phyloP scores from a whole-genome alignment of 352 stramenopile genomes.

The Phytophthora cactorum region DNA sequence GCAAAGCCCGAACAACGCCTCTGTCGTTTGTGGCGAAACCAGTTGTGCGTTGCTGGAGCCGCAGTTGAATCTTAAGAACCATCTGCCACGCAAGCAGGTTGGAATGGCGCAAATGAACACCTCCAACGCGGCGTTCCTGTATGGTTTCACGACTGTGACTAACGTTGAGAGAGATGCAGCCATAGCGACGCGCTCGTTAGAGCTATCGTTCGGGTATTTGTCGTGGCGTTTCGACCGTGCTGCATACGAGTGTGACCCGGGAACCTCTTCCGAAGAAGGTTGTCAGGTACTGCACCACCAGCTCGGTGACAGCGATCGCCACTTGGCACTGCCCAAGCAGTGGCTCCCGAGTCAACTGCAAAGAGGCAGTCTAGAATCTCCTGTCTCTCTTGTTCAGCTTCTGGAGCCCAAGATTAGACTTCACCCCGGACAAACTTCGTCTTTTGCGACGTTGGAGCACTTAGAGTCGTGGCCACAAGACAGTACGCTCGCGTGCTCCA shows the following conservation, averaged over 20 bases:
- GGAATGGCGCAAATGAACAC: slow-evolving; percentile 27
- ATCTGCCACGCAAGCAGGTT: slow-evolving; percentile 38
- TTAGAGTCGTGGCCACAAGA: slow-evolving; percentile 22
- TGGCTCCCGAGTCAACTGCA: slow-evolving; percentile 31
- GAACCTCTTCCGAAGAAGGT: slow-evolving; percentile 5
- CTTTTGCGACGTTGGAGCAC: slow-evolving; percentile 25
- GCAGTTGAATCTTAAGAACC: neutral
- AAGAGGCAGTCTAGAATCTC: slow-evolving; percentile 1
- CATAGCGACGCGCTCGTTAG: slow-evolving; percentile 18
- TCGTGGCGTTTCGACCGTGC: slow-evolving; percentile 45
- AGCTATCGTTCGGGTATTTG: slow-evolving; percentile 47
- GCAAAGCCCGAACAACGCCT: slow-evolving; percentile 14
- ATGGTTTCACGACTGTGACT: slow-evolving; percentile 40
- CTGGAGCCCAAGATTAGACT: slow-evolving; percentile 39
- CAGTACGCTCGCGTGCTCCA: slow-evolving; percentile 14
- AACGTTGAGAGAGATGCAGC: slow-evolving; percentile 2
- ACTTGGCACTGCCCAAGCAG: slow-evolving; percentile 38
- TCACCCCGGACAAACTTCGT: slow-evolving; percentile 9
- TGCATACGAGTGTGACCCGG: slow-evolving; percentile 26
- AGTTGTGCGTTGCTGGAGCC: slow-evolving; percentile 35
- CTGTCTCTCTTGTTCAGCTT: slow-evolving; percentile 47
- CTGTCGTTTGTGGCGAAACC: slow-evolving; percentile 29
- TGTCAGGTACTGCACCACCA: slow-evolving; percentile 45
- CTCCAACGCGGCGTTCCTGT: slow-evolving; percentile 40
- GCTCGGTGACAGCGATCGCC: slow-evolving; percentile 30